These are phyloP conservation scores for Batrachochytrium dendrobatidis DNA, from an alignment of 371 early-diverging fungal species.

Conservation along the genomic window DNA sequence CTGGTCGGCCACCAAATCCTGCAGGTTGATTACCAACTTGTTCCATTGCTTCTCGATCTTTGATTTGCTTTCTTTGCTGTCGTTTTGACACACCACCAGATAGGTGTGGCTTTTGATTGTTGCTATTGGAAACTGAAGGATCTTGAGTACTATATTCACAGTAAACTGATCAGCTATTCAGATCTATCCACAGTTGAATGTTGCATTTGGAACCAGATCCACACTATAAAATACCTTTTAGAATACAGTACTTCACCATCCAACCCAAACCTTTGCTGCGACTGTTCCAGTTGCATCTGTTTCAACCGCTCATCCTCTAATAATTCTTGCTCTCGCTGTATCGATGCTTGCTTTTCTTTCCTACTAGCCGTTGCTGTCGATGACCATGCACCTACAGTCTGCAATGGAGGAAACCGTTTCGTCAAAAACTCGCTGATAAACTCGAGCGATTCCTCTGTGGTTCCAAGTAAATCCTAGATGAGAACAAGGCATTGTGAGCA, in stretches of 20 bases:
- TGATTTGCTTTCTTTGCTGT: conserved; percentile 12
- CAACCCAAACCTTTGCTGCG: neutral
- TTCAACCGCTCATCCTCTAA: neutral
- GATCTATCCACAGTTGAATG: conserved; percentile 7
- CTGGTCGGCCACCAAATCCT: conserved; percentile 28
- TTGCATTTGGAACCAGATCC: too few species aligned
- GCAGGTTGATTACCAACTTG: conserved; percentile 21
- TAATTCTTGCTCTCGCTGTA: neutral
- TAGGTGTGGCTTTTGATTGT: neutral
- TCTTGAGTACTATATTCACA: neutral
- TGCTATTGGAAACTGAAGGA: neutral
- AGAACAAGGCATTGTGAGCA: neutral
- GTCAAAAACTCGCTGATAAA: conserved; percentile 22
- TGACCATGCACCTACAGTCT: conserved; percentile 11
- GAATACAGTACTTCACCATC: too few species aligned
- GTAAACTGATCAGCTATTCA: conserved; percentile 6
- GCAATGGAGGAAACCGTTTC: conserved; percentile 10
- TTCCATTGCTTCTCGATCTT: conserved; percentile 11
- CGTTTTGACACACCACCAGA: conserved; percentile 7
- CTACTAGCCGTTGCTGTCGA: conserved; percentile 4
- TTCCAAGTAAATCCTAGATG: conserved; percentile 22
- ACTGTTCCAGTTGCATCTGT: conserved; percentile 1
- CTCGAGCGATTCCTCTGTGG: conserved; percentile 5
- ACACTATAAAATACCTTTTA: neutral
- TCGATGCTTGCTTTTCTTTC: neutral